Percentiles rank a stretch among this genome's conserved stretches.
Conservation (phyloP, 495 filamentous ascomycete genomes). For the Penicillium psychrofluorescens region DNA sequence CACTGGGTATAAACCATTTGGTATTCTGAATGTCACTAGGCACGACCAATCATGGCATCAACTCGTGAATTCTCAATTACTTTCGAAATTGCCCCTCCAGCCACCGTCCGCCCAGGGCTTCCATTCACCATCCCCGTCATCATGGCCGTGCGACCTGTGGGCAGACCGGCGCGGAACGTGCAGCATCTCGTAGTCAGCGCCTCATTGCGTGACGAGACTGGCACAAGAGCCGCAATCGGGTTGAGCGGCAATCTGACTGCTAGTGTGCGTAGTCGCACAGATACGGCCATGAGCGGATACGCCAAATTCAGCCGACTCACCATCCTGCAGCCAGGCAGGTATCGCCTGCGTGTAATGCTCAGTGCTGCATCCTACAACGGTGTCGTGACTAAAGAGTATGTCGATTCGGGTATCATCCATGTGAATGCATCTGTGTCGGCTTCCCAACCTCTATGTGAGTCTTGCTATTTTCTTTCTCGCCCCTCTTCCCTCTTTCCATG, state of each 20-base stretch:
- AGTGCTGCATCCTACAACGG: slow-evolving; percentile 23
- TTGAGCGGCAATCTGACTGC: slow-evolving; percentile 25
- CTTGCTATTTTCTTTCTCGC: neutral
- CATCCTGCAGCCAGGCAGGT: slow-evolving; percentile 26
- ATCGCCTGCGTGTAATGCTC: slow-evolving; percentile 30
- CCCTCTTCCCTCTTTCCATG: neutral
- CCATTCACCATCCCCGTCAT: slow-evolving; percentile 31
- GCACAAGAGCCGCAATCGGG: slow-evolving; percentile 14
- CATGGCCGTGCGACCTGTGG: slow-evolving; percentile 27
- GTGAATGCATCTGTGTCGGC: slow-evolving; percentile 22
- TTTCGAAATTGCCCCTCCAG: slow-evolving; percentile 28
- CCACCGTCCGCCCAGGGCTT: slow-evolving; percentile 18
- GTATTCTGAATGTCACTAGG: neutral
- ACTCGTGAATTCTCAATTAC: slow-evolving; percentile 28
- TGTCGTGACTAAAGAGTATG: slow-evolving; percentile 24
- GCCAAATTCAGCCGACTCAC: slow-evolving; percentile 25
- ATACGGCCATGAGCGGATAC: slow-evolving; percentile 30
- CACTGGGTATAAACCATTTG: neutral
- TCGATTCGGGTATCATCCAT: slow-evolving; percentile 28
- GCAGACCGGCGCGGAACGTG: slow-evolving; percentile 14
- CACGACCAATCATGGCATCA: slow-evolving; percentile 17
- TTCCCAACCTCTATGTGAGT: slow-evolving; percentile 30
- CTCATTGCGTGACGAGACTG: slow-evolving; percentile 25
- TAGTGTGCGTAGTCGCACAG: slow-evolving; percentile 27
- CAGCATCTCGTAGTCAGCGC: slow-evolving; percentile 29